Evolutionary conservation across 83 land plant genomes (phyloP), one percentile per base, ranked within the genome.

Genomic region (Diphasiastrum complanatum): DNA sequence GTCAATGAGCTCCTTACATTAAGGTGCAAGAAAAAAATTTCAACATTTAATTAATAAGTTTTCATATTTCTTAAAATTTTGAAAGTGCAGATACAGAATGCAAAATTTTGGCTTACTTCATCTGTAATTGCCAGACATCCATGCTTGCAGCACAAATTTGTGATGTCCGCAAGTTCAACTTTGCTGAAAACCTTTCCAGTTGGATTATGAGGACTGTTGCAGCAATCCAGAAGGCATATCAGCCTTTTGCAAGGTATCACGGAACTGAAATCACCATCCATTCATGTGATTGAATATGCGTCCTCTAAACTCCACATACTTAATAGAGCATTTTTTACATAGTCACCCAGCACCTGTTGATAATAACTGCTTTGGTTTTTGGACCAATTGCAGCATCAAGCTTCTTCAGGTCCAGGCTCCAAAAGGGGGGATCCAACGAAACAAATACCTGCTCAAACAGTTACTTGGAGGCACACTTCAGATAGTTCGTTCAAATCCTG

Each of bases 341-440:
- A n/a, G n/a, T n/a, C n/a, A n/a, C n/a, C n/a, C n/a, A n/a, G n/a
- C 4, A 91, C 97, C 97, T 92, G 85, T 92, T 92, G 47, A 92
- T 36, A 29, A 92, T 73, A 19, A 92, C 64, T 59, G 95, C 97
- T 62, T 92, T 92, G 30, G 91, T 85, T 36, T 64, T 74, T 0
- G 53, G 20, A n/a, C 81, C 79, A 47, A 85, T 74, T 29, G 80
- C 57, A 48, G 62, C 70, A 59, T 60, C 74, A n/a, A 92, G 74
- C 57, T 75, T 85, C 28, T 74, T 66, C 16, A 65, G 14, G 46
- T 85, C 74, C 69, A 88, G 63, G 5, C 60, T 83, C 97, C 97
- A 92, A 45, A 33, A 4, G 32, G 97, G 95, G 2, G 97, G 97
- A 61, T 79, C 77, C 70, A 92, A 74, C 10, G 75, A 27, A 48